Base-by-base conservation (phyloP, 1,284 basidiomycete genomes). In the Malassezia globosa region DNA sequence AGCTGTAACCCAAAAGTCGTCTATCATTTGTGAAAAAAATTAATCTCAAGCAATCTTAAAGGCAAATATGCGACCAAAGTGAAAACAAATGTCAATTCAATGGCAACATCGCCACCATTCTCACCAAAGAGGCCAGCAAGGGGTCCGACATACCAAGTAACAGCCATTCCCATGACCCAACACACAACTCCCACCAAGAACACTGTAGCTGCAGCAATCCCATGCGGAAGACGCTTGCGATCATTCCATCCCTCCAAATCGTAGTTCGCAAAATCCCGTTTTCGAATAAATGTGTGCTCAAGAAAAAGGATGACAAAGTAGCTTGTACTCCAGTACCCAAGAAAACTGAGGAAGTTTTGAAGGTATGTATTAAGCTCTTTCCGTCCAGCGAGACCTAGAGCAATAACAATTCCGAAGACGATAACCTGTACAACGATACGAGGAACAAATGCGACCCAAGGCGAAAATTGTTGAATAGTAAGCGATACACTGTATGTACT, bases 151-250 rank as follows among this genome's bases (percentile, higher is more conserved):
- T 41, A 41, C 26, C 23, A 26, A 6, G 24, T 29, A 24, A 27
- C 39, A 7, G 24, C 13, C 39, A 41, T 41, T n/a, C 39, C 39
- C 39, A 41, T 29, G n/a, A 41, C 39, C 39, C 39, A 41, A 19
- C 24, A 29, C 24, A 26, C 39, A 22, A 26, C 13, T 4, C 38
- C 22, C 38, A 23, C 24, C 7, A 40, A 11, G 5, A 24, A 40
- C 38, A 40, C 16, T n/a, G n/a, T n/a, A n/a, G n/a, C n/a, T n/a
- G n/a, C n/a, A n/a, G n/a, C n/a, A n/a, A n/a, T 37, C 21, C 36
- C 36, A n/a, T 37, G 36, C 6, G 36, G 36, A n/a, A 37, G 36
- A 5, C 18, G 10, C 36, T 37, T 37, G 3, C 21, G 36, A 10
- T 37, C 24, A 23, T 37, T 37, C 36, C 36, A 37, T 3, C 24